Base-by-base conservation (phyloP, 345 rosid genomes). In the Camelina sativa region DNA sequence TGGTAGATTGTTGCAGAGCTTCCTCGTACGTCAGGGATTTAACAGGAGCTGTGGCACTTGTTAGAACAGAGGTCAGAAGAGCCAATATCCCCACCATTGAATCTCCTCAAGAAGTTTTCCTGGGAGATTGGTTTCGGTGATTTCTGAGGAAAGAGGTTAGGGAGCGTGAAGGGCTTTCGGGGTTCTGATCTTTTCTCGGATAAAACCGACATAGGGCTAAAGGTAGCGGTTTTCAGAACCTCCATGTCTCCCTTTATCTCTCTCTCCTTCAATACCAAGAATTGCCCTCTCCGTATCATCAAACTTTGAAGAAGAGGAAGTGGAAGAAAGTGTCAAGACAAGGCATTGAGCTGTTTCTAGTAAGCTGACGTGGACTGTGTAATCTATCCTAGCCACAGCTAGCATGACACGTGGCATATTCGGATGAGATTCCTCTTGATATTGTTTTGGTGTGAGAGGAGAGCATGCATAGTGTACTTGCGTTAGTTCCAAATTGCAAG, bases 11-110 rank as follows among this genome's bases (percentile, higher is more conserved):
- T 75, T 90, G 86, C 55, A 91, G 87, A 17, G 93, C 97, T 69
- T 86, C 99, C 71, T 91, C 92, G 71, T 91, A 85, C 2, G 97
- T 88, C 57, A 91, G 78, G 69, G 99, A 91, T 55, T 79, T 81
- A 37, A 93, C 69, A 53, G 78, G 74, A 53, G 81, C 69, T 65
- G 81, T 65, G 32, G 82, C 85, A 23, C 81, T 40, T 60, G 78
- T 60, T 34, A 91, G 62, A 67, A 84, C 82, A 65, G 99, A 88
- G 52, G 98, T 84, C 19, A 91, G 68, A 4, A 94, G 82, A 69
- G 75, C 81, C 34, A 91, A 56, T 35, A 20, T 20, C 22, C 84
- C 97, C 84, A 13, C 97, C 96, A 56, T 77, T 82, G 61, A 81
- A 80, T 52, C 76, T 76, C 82, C 79, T 77, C 10, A 82, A 77